These are phyloP conservation scores for Diaporthe sp. DNA, from an alignment of 2,329 filamentous ascomycete genomes.

Conservation along the genomic window DNA sequence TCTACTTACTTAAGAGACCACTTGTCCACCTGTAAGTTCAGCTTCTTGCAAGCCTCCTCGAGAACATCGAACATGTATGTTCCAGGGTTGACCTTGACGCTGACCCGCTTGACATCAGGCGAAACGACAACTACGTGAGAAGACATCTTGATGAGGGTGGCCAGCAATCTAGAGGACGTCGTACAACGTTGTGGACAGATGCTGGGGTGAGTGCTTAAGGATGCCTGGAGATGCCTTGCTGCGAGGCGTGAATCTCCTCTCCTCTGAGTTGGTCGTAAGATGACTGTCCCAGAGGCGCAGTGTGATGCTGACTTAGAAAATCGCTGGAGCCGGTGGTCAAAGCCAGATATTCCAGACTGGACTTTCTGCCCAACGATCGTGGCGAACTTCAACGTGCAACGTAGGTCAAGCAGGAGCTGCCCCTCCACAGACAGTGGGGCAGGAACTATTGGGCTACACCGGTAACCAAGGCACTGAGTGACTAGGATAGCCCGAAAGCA, in stretches of 20 bases:
- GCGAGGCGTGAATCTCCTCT: background rate
- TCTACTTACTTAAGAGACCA: conserved; percentile 82
- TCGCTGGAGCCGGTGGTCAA: background rate
- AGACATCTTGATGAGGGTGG: conserved; percentile 72
- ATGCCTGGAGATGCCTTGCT: background rate
- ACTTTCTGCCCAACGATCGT: background rate
- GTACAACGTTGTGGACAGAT: conserved; percentile 4
- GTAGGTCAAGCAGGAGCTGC: conserved; percentile 14
- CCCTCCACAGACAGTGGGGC: conserved; percentile 10
- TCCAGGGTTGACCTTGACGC: conserved; percentile 84
- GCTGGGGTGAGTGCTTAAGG: background rate
- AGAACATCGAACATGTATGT: conserved; percentile 89
- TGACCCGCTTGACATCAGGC: conserved; percentile 80
- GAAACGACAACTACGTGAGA: conserved; percentile 92
- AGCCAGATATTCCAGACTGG: background rate
- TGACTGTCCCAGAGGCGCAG: background rate
- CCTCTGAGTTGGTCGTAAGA: background rate
- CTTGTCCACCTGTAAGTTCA: conserved; percentile 78
- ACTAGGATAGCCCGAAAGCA: background rate
- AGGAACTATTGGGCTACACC: background rate
- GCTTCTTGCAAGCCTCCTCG: conserved; percentile 87
- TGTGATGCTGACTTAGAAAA: background rate
- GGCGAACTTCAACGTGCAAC: conserved; percentile 10
- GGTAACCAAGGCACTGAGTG: background rate
- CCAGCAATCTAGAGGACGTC: conserved; percentile 16